Conservation (phyloP, 257 asterid species). For the Coffea eugenioides region DNA sequence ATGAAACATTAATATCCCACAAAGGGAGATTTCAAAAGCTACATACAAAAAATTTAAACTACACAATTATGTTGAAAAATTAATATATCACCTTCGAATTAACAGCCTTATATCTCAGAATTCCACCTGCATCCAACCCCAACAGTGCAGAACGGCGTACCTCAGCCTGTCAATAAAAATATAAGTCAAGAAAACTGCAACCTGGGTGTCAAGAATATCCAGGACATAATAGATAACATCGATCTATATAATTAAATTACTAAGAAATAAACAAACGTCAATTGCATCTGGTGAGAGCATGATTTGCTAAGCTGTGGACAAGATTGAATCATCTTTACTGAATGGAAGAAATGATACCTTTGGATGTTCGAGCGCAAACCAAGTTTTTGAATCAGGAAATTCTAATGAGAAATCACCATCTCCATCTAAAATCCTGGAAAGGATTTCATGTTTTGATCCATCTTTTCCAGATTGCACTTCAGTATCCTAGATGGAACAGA, state of each 20-base stretch:
- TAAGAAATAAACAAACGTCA: too few relatives aligned
- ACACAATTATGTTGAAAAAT: not conserved
- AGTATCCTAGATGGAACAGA: conserved; percentile 30
- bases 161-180: conserved; percentile 49
- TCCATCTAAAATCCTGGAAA: conserved; percentile 60
- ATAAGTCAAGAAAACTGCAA: conserved; percentile 1
- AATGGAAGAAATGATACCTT: conserved; percentile 47
- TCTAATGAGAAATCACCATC: conserved; percentile 47
- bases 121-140: conserved; percentile 51
- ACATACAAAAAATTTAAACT: not conserved
- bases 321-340: conserved; percentile 8
- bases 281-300: not conserved
- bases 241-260: too few relatives aligned
- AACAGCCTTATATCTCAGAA: conserved; percentile 52
- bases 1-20: not conserved
- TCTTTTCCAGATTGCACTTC: conserved; percentile 52
- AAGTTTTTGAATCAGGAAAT: conserved; percentile 51
- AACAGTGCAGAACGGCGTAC: conserved; percentile 64
- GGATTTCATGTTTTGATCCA: conserved; percentile 49
- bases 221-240: not conserved
- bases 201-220: not conserved
- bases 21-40: not conserved
- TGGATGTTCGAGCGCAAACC: conserved; percentile 79
- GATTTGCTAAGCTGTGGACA: not conserved
- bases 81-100: conserved; percentile 53